Conservation (phyloP, 73 alveolate species). For the Paramecium sonneborni region DNA sequence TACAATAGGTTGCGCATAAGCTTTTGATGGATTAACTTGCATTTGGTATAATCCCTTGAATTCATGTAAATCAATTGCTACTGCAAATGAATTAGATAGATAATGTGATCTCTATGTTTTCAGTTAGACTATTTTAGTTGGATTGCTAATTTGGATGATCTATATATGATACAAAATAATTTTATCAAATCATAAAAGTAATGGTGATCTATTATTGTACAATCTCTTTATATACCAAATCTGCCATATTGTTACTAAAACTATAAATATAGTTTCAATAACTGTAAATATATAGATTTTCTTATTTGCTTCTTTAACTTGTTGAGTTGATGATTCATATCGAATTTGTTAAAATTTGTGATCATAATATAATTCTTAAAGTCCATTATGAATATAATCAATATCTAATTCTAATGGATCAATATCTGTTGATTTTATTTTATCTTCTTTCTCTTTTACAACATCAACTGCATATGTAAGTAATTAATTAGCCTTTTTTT, state of each 20-base stretch:
- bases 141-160: neutral
- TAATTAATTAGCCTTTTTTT: neutral
- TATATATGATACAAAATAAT: neutral
- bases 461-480: slow-evolving; percentile 48
- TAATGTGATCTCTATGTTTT: neutral
- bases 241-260: slow-evolving; percentile 20
- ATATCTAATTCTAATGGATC: slow-evolving; percentile 45
- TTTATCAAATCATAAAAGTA: neutral
- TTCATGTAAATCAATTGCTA: too few relatives aligned
- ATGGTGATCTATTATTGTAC: slow-evolving; percentile 8
- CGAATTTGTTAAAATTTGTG: slow-evolving; percentile 36
- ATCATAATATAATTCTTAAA: slow-evolving; percentile 20
- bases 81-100: neutral
- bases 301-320: slow-evolving; percentile 39
- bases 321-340: neutral
- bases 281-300: neutral
- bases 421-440: neutral
- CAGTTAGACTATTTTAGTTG: neutral
- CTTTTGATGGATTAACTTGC: neutral
- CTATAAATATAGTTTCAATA: slow-evolving; percentile 2
- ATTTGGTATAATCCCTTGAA: neutral
- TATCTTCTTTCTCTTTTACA: neutral
- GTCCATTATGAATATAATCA: neutral
- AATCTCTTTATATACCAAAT: slow-evolving; percentile 53
- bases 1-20: neutral